Conservation (phyloP, 2,329 filamentous ascomycete genomes). For the Zymoseptoria passerinii region DNA sequence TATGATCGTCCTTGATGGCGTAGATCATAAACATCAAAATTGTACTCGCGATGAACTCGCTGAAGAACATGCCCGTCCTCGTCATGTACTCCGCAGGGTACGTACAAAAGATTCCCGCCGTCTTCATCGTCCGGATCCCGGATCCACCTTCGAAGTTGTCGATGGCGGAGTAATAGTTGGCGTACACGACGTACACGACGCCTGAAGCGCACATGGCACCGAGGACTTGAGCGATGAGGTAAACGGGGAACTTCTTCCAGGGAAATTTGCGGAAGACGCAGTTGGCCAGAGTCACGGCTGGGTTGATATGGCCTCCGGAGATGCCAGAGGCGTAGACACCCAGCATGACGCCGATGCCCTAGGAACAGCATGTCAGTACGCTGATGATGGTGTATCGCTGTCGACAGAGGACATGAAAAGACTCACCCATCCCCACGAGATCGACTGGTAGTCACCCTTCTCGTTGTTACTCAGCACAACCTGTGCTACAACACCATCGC, state of each 20-base stretch:
- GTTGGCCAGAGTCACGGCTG: conserved; percentile 60
- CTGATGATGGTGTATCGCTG: conserved; percentile 1
- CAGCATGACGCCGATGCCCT: conserved; percentile 58
- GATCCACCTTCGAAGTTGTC: conserved; percentile 41
- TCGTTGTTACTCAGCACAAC: conserved; percentile 48
- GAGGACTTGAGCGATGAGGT: conserved; percentile 47
- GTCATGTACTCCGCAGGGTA: conserved; percentile 54
- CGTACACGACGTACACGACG: conserved; percentile 36
- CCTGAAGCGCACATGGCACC: conserved; percentile 53
- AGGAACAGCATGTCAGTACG: conserved; percentile 2
- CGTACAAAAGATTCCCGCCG: conserved; percentile 64
- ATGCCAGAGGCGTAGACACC: conserved; percentile 40
- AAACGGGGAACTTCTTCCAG: conserved; percentile 61
- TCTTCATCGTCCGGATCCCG: conserved; percentile 54
- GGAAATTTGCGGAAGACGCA: conserved; percentile 52
- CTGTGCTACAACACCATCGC: conserved; percentile 60
- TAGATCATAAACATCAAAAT: conserved; percentile 66
- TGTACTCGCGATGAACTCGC: conserved; percentile 59
- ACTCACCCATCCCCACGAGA: conserved; percentile 28
- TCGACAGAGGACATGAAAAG: too few relatives aligned
- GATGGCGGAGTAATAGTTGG: conserved; percentile 23
- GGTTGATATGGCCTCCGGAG: conserved; percentile 31
- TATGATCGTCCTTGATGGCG: conserved; percentile 52
- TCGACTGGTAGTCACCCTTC: conserved; percentile 47
- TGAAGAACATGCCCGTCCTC: conserved; percentile 60